Evolutionary conservation across 2,329 filamentous ascomycete species (phyloP).

Genomic region (Microcera coccophila): DNA sequence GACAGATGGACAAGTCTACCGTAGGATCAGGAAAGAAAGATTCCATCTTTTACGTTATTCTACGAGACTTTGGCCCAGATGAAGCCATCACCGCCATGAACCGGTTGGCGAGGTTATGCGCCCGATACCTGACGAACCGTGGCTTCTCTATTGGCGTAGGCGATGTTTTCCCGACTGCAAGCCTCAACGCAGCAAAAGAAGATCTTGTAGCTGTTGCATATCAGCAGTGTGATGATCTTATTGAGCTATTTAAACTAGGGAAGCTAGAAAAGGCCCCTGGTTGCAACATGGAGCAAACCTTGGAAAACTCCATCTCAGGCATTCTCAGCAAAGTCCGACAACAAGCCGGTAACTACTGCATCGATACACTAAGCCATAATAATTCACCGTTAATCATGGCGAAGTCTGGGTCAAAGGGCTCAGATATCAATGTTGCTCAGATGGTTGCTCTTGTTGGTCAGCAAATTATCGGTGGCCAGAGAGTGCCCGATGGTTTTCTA

Average conservation of each 20-base stretch:
- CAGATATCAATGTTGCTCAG: conserved; percentile 95
- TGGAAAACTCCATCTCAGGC: conserved; percentile 87
- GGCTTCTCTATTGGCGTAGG: conserved; percentile 96
- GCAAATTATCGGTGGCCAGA: conserved; percentile 91
- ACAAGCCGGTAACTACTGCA: conserved; percentile 85
- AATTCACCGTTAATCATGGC: conserved; percentile 97
- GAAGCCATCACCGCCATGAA: conserved; percentile 92
- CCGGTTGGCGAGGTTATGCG: conserved; percentile 82
- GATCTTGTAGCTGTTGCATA: conserved; percentile 75
- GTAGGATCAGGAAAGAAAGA: conserved; percentile 98
- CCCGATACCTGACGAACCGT: conserved; percentile 80
- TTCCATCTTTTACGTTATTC: conserved; percentile 93
- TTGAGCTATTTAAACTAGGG: conserved; percentile 72
- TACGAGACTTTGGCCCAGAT: conserved; percentile 89
- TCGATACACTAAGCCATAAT: conserved; percentile 81
- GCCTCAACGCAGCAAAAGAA: conserved; percentile 69
- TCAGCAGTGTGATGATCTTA: conserved; percentile 74
- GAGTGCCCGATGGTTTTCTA: conserved; percentile 94
- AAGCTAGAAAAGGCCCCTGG: conserved; percentile 82
- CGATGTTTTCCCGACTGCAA: conserved; percentile 80
- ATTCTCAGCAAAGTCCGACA: conserved; percentile 90
- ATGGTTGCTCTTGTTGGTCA: conserved; percentile 98
- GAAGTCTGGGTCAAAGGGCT: conserved; percentile 94
- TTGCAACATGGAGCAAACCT: conserved; percentile 84
- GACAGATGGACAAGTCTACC: conserved; percentile 94